phyloP scores from a whole-genome alignment of 2,329 filamentous ascomycete species.

The Xylaria sp. region DNA sequence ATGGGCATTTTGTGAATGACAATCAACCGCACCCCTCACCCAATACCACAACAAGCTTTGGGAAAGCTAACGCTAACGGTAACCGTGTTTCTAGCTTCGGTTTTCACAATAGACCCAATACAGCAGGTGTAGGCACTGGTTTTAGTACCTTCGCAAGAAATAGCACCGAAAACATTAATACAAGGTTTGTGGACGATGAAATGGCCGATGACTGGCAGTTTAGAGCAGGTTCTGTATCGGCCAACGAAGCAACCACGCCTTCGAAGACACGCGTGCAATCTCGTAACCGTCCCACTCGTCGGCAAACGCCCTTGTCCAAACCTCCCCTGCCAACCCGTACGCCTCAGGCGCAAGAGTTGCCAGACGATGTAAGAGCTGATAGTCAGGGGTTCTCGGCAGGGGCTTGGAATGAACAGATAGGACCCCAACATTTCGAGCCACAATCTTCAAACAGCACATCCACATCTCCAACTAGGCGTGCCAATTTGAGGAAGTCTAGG shows the following conservation, averaged over 20 bases:
- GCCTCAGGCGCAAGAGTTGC: constrained; percentile 40
- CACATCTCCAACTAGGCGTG: constrained; percentile 59
- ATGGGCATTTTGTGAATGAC: constrained; percentile 4
- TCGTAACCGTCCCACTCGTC: constrained; percentile 55
- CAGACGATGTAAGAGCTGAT: constrained; percentile 42
- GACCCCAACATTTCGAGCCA: constrained; percentile 65
- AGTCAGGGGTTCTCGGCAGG: constrained; percentile 60
- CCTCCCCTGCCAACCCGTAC: constrained; percentile 41
- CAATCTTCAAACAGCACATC: constrained; percentile 54
- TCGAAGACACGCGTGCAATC: constrained; percentile 55
- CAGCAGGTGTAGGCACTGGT: constrained; percentile 49
- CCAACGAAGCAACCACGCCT: constrained; percentile 46
- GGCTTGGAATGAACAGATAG: constrained; percentile 66
- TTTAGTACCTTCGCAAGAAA: constrained; percentile 57
- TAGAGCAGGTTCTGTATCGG: constrained; percentile 58
- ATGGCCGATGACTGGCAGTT: constrained; percentile 61
- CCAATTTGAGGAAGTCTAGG: constrained; percentile 69
- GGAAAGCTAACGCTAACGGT: constrained; percentile 51
- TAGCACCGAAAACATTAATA: constrained; percentile 71
- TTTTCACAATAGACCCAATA: constrained; percentile 57
- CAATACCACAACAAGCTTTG: constrained; percentile 23
- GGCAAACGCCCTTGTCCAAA: constrained; percentile 51
- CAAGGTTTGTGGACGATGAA: constrained; percentile 66
- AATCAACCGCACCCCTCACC: constrained; percentile 15
- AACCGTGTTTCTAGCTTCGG: constrained; percentile 60